Conservation (phyloP, 495 filamentous ascomycete species). For the Penicillium canariense region DNA sequence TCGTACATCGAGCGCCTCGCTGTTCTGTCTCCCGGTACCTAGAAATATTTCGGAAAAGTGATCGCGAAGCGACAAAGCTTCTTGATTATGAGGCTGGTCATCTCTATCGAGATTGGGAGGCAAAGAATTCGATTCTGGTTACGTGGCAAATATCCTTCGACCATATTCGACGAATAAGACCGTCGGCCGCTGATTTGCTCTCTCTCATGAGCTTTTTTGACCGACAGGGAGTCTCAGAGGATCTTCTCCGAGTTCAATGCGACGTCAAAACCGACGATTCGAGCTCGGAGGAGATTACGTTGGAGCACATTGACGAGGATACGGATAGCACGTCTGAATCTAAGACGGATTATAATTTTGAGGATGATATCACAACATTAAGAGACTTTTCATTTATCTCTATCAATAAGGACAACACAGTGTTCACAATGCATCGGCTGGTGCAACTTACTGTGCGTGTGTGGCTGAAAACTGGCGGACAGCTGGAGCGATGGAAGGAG, state of each 20-base stretch:
- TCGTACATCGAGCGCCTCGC: conserved; percentile 17
- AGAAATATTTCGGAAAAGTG: conserved; percentile 22
- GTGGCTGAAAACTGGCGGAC: conserved; percentile 38
- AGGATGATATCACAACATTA: conserved; percentile 4
- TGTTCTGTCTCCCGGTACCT: not conserved
- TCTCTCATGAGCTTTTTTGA: conserved; percentile 17
- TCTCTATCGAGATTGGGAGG: conserved; percentile 3
- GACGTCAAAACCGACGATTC: not conserved
- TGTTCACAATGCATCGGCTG: conserved; percentile 48
- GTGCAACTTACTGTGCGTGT: conserved; percentile 44
- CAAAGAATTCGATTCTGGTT: conserved; percentile 7
- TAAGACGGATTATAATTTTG: not conserved
- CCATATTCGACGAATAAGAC: not conserved
- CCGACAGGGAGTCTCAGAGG: conserved; percentile 5
- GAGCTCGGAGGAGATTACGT: conserved; percentile 2
- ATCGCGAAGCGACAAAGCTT: conserved; percentile 1
- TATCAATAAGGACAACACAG: conserved; percentile 7
- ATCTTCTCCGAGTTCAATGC: not conserved
- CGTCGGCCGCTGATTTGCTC: conserved; percentile 7
- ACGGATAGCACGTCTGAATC: not conserved
- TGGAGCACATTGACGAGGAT: not conserved
- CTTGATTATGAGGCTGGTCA: not conserved
- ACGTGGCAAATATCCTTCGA: conserved; percentile 17
- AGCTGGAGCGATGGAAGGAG: conserved; percentile 39
- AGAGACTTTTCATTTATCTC: conserved; percentile 32